Evolutionary conservation across 1,284 basidiomycete genomes (phyloP).

Genomic region (Cerioporus squamosus): DNA sequence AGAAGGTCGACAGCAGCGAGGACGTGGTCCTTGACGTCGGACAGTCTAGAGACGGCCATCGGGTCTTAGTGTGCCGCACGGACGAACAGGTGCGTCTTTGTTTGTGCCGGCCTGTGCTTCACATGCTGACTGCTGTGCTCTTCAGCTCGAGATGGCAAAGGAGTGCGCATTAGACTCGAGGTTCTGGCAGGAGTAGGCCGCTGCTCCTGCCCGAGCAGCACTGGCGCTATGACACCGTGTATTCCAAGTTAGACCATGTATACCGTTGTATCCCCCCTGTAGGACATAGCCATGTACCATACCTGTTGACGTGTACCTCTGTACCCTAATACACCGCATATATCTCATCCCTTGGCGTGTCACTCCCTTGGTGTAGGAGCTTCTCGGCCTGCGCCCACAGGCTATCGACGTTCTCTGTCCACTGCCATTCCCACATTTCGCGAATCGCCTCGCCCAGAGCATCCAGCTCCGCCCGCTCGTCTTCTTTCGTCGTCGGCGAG

Average conservation of each 20-base stretch:
- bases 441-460: slow-evolving; percentile 7
- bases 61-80: slow-evolving; percentile 63
- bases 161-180: slow-evolving; percentile 51
- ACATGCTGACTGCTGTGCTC: neutral
- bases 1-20: slow-evolving; percentile 46
- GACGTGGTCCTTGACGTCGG: slow-evolving; percentile 54
- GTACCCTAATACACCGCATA: too few species aligned
- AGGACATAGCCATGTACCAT: neutral
- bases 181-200: slow-evolving; percentile 36
- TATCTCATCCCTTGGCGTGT: neutral
- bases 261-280: neutral
- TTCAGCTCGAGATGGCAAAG: slow-evolving; percentile 69
- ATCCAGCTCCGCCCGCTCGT: slow-evolving; percentile 5
- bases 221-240: neutral
- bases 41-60: slow-evolving; percentile 34
- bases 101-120: neutral
- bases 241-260: neutral
- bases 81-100: slow-evolving; percentile 53
- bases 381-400: slow-evolving; percentile 9
- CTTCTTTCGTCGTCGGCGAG: neutral
- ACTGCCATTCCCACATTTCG: slow-evolving; percentile 21
- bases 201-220: neutral
- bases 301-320: too few species aligned
- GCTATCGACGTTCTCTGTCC: slow-evolving; percentile 4
- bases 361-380: neutral